These are phyloP conservation scores for Jasminum sambac DNA, from an alignment of 257 asterid species.

Conservation along the genomic window DNA sequence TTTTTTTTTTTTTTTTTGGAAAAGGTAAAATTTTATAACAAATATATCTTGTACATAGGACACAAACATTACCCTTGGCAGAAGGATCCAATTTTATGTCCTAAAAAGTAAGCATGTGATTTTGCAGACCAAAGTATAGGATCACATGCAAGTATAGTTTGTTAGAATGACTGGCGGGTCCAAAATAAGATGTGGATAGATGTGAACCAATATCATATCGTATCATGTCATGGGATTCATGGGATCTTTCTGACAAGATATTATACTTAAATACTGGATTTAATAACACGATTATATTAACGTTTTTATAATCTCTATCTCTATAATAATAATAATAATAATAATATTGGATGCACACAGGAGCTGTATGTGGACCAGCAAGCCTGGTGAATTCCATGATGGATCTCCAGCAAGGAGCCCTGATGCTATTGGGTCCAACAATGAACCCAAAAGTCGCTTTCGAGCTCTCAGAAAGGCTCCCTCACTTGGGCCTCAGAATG, in stretches of 20 bases:
- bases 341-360: conserved; percentile 34
- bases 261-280: not conserved
- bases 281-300: too few species aligned
- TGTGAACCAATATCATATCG: not conserved
- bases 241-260: not conserved
- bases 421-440: conserved; percentile 92
- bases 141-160: not conserved
- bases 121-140: not conserved
- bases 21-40: too few species aligned
- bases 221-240: not conserved
- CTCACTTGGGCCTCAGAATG: conserved; percentile 79
- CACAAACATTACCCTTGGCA: not conserved
- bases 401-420: conserved; percentile 87
- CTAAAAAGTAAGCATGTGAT: not conserved
- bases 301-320: too few species aligned
- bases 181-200: not conserved
- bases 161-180: not conserved
- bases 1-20: too few species aligned
- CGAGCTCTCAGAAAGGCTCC: conserved; percentile 78
- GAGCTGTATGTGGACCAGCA: conserved; percentile 91
- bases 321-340: too few species aligned
- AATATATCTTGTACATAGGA: too few species aligned
- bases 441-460: conserved; percentile 91
- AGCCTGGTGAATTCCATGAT: conserved; percentile 85
- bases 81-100: not conserved